Evolutionary conservation across 2,329 filamentous ascomycete species (phyloP).

Genomic region (Fusarium dimerum): DNA sequence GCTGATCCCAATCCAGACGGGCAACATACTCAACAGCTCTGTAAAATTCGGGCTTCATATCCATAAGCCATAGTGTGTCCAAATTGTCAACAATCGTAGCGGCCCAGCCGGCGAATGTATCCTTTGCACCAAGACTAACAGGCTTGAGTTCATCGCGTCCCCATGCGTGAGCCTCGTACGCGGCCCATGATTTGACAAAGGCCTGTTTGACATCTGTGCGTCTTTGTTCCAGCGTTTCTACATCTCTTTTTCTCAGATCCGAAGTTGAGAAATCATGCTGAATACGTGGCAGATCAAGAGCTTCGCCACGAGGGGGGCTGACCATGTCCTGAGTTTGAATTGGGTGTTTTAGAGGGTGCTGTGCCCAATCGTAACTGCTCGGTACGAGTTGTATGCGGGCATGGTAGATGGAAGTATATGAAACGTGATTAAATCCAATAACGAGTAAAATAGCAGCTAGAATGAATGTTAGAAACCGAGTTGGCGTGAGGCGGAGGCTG

Average conservation of each 20-base stretch:
- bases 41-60: constrained; percentile 61
- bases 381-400: constrained; percentile 16
- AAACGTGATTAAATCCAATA: constrained; percentile 15
- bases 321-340: constrained; percentile 11
- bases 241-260: constrained; percentile 13
- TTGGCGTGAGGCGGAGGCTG: constrained; percentile 20
- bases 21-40: constrained; percentile 57
- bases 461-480: constrained; percentile 18
- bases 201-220: constrained; percentile 45
- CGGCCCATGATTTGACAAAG: constrained; percentile 55
- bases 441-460: constrained; percentile 16
- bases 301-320: constrained; percentile 11
- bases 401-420: neutral
- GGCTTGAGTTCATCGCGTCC: constrained; percentile 61
- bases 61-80: constrained; percentile 70
- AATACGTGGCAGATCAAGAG: constrained; percentile 17
- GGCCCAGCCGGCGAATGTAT: constrained; percentile 63
- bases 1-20: constrained; percentile 48
- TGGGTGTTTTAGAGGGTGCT: constrained; percentile 12
- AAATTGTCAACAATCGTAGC: constrained; percentile 63
- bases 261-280: constrained; percentile 21
- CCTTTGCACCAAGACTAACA: constrained; percentile 46
- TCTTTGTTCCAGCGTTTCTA: constrained; percentile 6
- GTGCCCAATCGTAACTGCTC: constrained; percentile 26
- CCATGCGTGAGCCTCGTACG: constrained; percentile 63